Conservation (phyloP, 352 stramenopile genomes). For the Phytopythium ostracodes region DNA sequence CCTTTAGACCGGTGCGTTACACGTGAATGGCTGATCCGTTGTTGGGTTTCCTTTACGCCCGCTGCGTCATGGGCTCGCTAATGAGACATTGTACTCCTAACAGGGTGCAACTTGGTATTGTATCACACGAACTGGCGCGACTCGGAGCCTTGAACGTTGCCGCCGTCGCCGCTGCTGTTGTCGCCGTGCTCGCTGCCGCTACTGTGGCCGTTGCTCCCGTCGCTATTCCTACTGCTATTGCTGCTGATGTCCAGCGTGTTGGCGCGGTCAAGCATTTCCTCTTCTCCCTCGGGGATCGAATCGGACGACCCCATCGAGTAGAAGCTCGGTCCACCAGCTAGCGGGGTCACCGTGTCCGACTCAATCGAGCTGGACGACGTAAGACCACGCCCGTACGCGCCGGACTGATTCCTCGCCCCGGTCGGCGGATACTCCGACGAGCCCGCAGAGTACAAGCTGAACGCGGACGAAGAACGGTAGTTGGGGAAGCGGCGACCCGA, state of each 20-base stretch:
- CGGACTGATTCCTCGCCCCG: not conserved
- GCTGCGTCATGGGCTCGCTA: not conserved
- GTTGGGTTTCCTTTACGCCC: not conserved
- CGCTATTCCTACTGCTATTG: conserved; percentile 1
- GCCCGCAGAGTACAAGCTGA: conserved; percentile 23
- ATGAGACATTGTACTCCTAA: conserved; percentile 3
- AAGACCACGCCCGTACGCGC: not conserved
- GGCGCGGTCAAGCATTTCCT: not conserved
- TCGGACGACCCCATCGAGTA: conserved; percentile 6
- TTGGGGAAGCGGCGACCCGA: conserved; percentile 19
- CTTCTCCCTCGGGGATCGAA: conserved; percentile 5
- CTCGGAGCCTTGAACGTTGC: not conserved
- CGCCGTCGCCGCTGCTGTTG: not conserved
- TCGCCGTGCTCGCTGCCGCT: not conserved
- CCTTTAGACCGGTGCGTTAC: conserved; percentile 6
- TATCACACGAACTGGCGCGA: conserved; percentile 2
- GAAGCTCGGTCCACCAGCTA: not conserved
- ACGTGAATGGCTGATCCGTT: not conserved
- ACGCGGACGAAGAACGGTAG: conserved; percentile 20
- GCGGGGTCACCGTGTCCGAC: conserved; percentile 1
- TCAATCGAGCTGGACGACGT: conserved; percentile 4
- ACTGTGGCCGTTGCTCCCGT: conserved; percentile 4
- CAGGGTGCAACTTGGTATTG: not conserved
- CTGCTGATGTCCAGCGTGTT: conserved; percentile 9
- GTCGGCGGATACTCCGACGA: conserved; percentile 1